A percentile compares a stretch with the other conserved stretches of the same genome.
Evolutionary conservation across 108 stramenopile species (phyloP).

Genomic region (Pseudonitzschia pungens): DNA sequence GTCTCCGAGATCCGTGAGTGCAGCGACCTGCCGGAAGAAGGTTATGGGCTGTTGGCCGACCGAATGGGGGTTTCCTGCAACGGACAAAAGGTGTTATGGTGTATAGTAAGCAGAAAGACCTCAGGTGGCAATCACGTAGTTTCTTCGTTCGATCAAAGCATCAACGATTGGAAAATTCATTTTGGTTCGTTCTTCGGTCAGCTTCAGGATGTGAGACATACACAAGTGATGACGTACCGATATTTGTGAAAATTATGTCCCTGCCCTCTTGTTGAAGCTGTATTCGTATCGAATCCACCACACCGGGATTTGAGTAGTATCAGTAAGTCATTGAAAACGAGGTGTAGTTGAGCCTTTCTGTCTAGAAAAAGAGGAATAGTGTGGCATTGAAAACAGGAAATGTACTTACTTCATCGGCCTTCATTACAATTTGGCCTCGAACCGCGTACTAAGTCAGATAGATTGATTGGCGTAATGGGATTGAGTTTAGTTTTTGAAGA

Average conservation of each 20-base stretch:
- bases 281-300: neutral
- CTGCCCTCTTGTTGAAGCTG: slow-evolving; percentile 7
- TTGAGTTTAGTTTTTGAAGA: too few relatives aligned
- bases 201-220: too few relatives aligned
- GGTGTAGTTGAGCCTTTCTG: too few relatives aligned
- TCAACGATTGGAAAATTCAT: too few relatives aligned
- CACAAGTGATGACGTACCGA: slow-evolving; percentile 22
- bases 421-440: slow-evolving; percentile 65
- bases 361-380: too few relatives aligned
- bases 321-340: neutral
- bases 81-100: neutral
- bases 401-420: slow-evolving; percentile 55
- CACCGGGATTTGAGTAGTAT: neutral
- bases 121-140: neutral
- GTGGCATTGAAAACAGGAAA: neutral
- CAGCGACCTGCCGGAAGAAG: slow-evolving; percentile 88
- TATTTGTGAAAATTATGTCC: slow-evolving; percentile 89
- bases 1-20: slow-evolving; percentile 66
- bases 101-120: too few relatives aligned
- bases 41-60: slow-evolving; percentile 89
- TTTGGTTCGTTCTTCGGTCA: too few relatives aligned
- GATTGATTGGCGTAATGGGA: neutral
- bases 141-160: too few relatives aligned
- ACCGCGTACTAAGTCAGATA: slow-evolving; percentile 54
- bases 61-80: slow-evolving; percentile 89